phyloP scores from a whole-genome alignment of 1,139 yeast species.

The Candida freyschussii region DNA sequence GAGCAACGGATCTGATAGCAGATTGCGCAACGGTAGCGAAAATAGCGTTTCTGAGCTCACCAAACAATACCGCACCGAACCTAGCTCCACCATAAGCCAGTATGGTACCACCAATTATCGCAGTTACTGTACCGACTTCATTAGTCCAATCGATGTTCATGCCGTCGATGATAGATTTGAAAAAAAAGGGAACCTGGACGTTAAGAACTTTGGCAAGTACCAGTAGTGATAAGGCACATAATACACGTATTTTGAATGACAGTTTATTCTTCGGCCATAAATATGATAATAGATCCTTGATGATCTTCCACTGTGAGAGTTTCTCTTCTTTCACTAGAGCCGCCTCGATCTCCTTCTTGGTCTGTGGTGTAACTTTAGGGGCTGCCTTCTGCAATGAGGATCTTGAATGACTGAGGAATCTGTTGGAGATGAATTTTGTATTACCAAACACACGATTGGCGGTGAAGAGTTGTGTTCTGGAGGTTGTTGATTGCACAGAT shows the following conservation, averaged over 20 bases:
- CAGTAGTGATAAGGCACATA: conserved; percentile 66
- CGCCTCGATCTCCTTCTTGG: conserved; percentile 1
- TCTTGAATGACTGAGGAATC: too few relatives aligned
- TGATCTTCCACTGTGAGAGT: conserved; percentile 44
- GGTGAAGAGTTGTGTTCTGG: too few relatives aligned
- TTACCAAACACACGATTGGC: neutral
- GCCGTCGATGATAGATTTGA: conserved; percentile 81
- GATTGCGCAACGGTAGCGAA: conserved; percentile 95
- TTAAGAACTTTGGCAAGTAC: conserved; percentile 79
- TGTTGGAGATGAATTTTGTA: neutral
- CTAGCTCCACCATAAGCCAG: conserved; percentile 92
- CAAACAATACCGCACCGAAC: conserved; percentile 90
- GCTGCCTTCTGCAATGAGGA: conserved; percentile 1
- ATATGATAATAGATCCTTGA: conserved; percentile 61
- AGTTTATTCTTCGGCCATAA: conserved; percentile 86
- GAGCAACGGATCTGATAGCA: conserved; percentile 88
- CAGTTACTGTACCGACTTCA: conserved; percentile 54
- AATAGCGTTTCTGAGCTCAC: conserved; percentile 90
- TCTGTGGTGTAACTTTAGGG: neutral
- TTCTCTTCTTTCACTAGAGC: conserved; percentile 6
- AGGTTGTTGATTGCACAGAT: too few relatives aligned
- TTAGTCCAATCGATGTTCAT: conserved; percentile 88
- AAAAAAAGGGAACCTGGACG: conserved; percentile 94
- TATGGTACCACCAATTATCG: conserved; percentile 63
- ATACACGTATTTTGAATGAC: conserved; percentile 68